These are phyloP conservation scores for Hypocreales sp. DNA, from an alignment of 2,329 filamentous ascomycete genomes.

Conservation along the genomic window DNA sequence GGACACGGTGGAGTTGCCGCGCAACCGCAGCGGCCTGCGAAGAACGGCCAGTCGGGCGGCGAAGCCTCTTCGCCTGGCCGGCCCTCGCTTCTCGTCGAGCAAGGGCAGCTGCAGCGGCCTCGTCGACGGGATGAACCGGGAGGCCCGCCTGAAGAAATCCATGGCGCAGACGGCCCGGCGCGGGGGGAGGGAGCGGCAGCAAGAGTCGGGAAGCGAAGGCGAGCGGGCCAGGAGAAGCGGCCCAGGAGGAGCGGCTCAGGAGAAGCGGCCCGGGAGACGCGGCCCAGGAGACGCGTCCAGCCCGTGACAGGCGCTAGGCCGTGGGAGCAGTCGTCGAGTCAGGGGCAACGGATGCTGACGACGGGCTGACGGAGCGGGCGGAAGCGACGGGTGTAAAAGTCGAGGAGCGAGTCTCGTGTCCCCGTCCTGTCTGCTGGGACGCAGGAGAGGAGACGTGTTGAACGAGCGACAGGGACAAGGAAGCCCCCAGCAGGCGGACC, in stretches of 20 bases:
- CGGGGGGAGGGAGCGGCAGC: constrained; percentile 29
- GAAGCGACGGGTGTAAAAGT: no score
- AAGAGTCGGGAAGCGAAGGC: not conserved
- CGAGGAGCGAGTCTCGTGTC: not conserved
- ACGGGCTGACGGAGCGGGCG: no score
- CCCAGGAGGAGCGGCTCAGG: no score
- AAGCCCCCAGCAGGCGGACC: constrained; percentile 1
- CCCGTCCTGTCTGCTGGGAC: no score
- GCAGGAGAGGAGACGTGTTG: not conserved
- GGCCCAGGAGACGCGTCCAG: no score
- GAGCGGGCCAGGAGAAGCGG: not conserved
- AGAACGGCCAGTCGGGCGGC: constrained; percentile 60
- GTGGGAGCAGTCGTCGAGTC: no score
- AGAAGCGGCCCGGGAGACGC: no score
- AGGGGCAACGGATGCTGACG: no score
- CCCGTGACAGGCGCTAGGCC: no score
- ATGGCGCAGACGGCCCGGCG: constrained; percentile 21
- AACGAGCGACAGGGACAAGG: constrained; percentile 6
- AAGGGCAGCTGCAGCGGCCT: constrained; percentile 29
- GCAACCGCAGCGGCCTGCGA: constrained; percentile 70
- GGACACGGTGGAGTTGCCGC: constrained; percentile 82
- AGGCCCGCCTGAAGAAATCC: constrained; percentile 43
- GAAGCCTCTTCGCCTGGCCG: constrained; percentile 21
- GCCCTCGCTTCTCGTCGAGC: constrained; percentile 30
- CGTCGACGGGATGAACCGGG: constrained; percentile 29